Base-by-base conservation (phyloP, 2,329 filamentous ascomycete genomes). In the Sarocladiaceae sp. region DNA sequence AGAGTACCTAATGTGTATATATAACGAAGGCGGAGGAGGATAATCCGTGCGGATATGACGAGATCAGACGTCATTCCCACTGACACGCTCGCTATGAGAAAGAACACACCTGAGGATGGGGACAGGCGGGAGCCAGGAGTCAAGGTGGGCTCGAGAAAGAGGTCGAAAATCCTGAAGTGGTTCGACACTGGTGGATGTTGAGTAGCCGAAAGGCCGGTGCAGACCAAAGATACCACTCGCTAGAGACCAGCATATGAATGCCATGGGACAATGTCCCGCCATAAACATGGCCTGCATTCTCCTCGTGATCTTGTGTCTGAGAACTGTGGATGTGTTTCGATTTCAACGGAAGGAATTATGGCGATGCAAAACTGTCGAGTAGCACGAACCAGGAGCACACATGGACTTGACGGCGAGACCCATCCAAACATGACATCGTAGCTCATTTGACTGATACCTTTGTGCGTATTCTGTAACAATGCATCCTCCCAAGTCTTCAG, bases 161-260 rank as follows among this genome's bases (percentile, higher is more conserved):
- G n/a, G n/a, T n/a, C n/a, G n/a, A n/a, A n/a, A n/a, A n/a, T n/a
- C n/a, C n/a, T n/a, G n/a, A n/a, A n/a, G n/a, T n/a, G n/a, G n/a
- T n/a, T n/a, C n/a, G n/a, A n/a, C n/a, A n/a, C n/a, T n/a, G 49
- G 51, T 45, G 46, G 50, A 46, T 34, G 43, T 48, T 48, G 46
- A 49, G 49, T 37, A 43, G 40, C 40, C 40, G 40, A 43, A 43
- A 44, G 49, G 45, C 39, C 47, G 48, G 43, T 47, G 50, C 54
- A 57, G 52, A 62, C 58, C 60, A 60, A 63, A 61, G 60, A 63
- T 62, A 58, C 58, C 62, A 60, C 62, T 65, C 62, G 62, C 62
- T 65, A 63, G 58, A 62, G 51, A 57, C 48, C 49, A 57, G 56
- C 57, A 40, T 31, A 45, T 40, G 26, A 45, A 39, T 45, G 23